These are phyloP conservation scores for Lichtheimia ornata DNA, from an alignment of 371 early-diverging fungal genomes.

Conservation along the genomic window DNA sequence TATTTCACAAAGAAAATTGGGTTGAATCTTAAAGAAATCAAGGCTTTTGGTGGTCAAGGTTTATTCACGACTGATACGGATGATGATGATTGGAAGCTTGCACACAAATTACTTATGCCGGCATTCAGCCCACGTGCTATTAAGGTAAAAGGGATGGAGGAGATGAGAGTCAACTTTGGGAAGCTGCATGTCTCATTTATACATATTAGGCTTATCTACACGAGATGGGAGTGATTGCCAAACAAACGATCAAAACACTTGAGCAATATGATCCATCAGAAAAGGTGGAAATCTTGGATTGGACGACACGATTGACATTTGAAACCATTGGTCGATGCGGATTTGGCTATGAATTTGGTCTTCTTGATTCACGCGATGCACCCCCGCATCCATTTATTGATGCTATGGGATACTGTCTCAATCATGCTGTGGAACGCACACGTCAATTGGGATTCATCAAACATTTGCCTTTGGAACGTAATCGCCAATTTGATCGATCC, in stretches of 20 bases:
- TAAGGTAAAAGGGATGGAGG: slow-evolving; percentile 20
- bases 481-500: slow-evolving; percentile 34
- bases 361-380: slow-evolving; percentile 42
- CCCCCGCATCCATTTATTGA: slow-evolving; percentile 49
- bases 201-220: slow-evolving; percentile 35
- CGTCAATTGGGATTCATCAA: slow-evolving; percentile 44
- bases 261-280: slow-evolving; percentile 38
- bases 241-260: slow-evolving; percentile 35
- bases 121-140: slow-evolving; percentile 47
- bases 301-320: slow-evolving; percentile 59
- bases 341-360: slow-evolving; percentile 59
- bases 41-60: slow-evolving; percentile 39
- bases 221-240: slow-evolving; percentile 44
- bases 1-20: slow-evolving; percentile 44
- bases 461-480: slow-evolving; percentile 40
- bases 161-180: neutral
- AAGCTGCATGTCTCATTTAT: neutral
- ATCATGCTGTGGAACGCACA: slow-evolving; percentile 23
- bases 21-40: slow-evolving; percentile 31
- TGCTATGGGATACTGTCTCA: slow-evolving; percentile 50
- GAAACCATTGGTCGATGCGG: slow-evolving; percentile 57
- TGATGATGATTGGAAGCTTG: slow-evolving; percentile 48
- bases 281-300: slow-evolving; percentile 44
- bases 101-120: slow-evolving; percentile 56
- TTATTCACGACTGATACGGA: slow-evolving; percentile 48